Conservation (phyloP, 2,329 filamentous ascomycete genomes). For the Aspergillus ochraceoroseus region DNA sequence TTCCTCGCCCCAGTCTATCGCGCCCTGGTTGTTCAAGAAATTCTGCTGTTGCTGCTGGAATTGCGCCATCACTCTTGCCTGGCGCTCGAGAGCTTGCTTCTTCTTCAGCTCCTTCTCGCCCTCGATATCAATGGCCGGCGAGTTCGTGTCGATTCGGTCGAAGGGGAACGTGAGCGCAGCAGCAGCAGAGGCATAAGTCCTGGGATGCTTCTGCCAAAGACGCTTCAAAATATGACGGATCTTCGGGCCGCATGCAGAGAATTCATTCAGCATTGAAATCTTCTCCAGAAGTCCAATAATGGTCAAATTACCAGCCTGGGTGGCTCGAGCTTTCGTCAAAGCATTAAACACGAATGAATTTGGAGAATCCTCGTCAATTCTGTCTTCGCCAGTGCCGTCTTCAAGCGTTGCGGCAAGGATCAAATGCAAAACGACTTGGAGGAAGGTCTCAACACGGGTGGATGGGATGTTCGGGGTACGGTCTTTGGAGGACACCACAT, state of each 20-base stretch:
- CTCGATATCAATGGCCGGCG: constrained; percentile 63
- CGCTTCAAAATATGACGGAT: constrained; percentile 76
- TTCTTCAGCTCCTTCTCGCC: constrained; percentile 72
- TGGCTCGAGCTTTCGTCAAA: constrained; percentile 57
- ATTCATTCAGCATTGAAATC: constrained; percentile 62
- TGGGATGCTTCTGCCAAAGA: constrained; percentile 76
- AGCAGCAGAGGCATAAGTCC: constrained; percentile 65
- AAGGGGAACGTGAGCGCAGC: constrained; percentile 57
- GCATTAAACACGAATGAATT: constrained; percentile 70
- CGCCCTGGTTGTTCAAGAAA: constrained; percentile 84
- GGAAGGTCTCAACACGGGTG: constrained; percentile 81
- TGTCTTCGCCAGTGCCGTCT: constrained; percentile 60
- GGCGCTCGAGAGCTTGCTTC: constrained; percentile 79
- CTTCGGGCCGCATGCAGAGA: constrained; percentile 77
- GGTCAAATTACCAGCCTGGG: constrained; percentile 41
- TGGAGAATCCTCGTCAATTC: constrained; percentile 44
- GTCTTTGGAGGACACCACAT: constrained; percentile 64
- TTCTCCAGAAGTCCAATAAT: constrained; percentile 52
- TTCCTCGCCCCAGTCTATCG: constrained; percentile 81
- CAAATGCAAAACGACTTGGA: constrained; percentile 87
- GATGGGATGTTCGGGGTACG: constrained; percentile 69
- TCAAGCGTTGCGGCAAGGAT: constrained; percentile 80
- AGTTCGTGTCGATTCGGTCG: constrained; percentile 75
- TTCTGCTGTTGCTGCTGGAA: constrained; percentile 97
- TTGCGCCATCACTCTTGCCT: constrained; percentile 93